Percentiles rank a stretch among this genome's conserved stretches.
These are phyloP conservation scores for Cyberlindnera samutprakarnensis DNA, from an alignment of 805 yeast genomes.

Conservation along the genomic window DNA sequence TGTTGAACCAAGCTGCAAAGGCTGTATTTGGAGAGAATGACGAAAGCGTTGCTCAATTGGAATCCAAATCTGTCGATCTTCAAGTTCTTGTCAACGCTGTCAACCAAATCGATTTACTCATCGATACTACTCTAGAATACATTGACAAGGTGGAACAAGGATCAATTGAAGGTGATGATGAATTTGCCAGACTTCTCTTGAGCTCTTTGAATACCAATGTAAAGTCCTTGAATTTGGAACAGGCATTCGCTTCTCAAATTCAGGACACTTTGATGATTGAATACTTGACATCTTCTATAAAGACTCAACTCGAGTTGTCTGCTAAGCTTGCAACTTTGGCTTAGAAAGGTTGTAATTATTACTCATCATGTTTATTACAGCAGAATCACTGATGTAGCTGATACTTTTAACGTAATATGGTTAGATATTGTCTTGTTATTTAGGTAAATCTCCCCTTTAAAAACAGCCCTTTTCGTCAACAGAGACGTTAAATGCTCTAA, in stretches of 20 bases:
- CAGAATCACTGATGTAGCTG: no score
- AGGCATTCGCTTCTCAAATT: slow-evolving; percentile 59
- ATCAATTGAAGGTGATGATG: slow-evolving; percentile 41
- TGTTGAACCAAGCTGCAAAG: slow-evolving; percentile 40
- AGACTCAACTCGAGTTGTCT: slow-evolving; percentile 76
- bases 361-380: no score
- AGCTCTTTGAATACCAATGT: slow-evolving; percentile 48
- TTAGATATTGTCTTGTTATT: no score
- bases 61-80: slow-evolving; percentile 33
- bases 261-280: slow-evolving; percentile 80
- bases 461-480: no score
- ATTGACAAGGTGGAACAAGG: slow-evolving; percentile 35
- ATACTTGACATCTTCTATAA: slow-evolving; percentile 74
- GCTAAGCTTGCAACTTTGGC: slow-evolving; percentile 57
- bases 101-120: slow-evolving; percentile 35
- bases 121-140: slow-evolving; percentile 43
- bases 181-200: slow-evolving; percentile 61
- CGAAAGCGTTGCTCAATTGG: slow-evolving; percentile 20
- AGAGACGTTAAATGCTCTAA: not conserved
- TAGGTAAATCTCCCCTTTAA: no score
- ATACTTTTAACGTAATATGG: no score
- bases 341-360: no score
- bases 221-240: slow-evolving; percentile 36
- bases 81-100: slow-evolving; percentile 40
- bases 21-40: slow-evolving; percentile 24